Conservation (phyloP, 371 early-diverging fungal genomes). For the Syncephalis plumigaleata region DNA sequence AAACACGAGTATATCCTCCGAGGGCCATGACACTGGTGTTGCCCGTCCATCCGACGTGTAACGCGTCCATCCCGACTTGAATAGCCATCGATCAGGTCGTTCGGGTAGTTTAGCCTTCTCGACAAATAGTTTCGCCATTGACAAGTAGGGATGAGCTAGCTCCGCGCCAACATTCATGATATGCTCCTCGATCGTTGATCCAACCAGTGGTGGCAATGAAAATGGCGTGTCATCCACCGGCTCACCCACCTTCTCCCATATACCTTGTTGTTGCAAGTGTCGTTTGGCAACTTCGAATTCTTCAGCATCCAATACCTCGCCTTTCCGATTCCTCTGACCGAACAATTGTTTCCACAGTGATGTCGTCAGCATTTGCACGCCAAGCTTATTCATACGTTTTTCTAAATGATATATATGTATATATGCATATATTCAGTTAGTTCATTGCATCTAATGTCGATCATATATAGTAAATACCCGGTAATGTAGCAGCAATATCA, state of each 20-base stretch:
- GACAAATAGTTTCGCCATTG: constrained; percentile 28
- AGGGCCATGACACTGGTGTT: constrained; percentile 27
- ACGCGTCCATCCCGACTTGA: constrained; percentile 66
- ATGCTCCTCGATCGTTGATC: constrained; percentile 56
- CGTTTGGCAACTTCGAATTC: constrained; percentile 16
- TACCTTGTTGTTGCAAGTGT: constrained; percentile 38
- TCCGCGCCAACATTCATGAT: constrained; percentile 56
- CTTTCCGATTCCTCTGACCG: too few relatives aligned
- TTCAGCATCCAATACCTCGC: too few relatives aligned
- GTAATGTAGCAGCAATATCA: too few relatives aligned
- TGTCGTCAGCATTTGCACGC: too few relatives aligned
- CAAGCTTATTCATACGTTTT: too few relatives aligned
- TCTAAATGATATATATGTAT: too few relatives aligned
- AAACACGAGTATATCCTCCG: constrained; percentile 56
- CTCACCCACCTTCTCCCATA: constrained; percentile 37
- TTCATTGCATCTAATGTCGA: too few relatives aligned
- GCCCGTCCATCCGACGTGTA: constrained; percentile 29
- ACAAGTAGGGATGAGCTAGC: constrained; percentile 29
- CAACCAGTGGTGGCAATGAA: constrained; percentile 29
- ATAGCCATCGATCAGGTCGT: constrained; percentile 36
- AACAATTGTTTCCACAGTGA: too few relatives aligned
- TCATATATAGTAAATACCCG: too few relatives aligned
- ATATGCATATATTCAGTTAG: too few relatives aligned
- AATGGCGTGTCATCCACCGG: constrained; percentile 21
- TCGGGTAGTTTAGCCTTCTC: constrained; percentile 6